phyloP scores from a whole-genome alignment of 1,139 yeast genomes.

The Diutina pseudorugosa region DNA sequence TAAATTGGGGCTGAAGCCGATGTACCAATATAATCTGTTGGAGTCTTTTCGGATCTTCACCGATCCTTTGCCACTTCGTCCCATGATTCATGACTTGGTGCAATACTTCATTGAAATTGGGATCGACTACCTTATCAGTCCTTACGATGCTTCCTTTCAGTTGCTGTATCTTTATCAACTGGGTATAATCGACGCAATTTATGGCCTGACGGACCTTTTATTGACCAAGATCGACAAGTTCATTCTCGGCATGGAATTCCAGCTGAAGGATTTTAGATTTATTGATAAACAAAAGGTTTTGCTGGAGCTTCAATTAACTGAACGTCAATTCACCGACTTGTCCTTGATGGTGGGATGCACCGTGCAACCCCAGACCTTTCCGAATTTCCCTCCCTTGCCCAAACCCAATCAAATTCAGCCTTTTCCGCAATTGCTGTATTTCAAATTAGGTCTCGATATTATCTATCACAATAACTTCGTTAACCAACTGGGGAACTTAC shows the following conservation, averaged over 20 bases:
- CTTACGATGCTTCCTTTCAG: slow-evolving; percentile 76
- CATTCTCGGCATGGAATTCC: slow-evolving; percentile 61
- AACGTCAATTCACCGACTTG: slow-evolving; percentile 63
- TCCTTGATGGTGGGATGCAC: slow-evolving; percentile 71
- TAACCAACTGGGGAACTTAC: slow-evolving; percentile 17
- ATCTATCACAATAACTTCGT: slow-evolving; percentile 25
- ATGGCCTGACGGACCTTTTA: slow-evolving; percentile 74
- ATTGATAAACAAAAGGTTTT: slow-evolving; percentile 50
- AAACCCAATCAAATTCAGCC: slow-evolving; percentile 33
- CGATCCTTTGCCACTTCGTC: slow-evolving; percentile 34
- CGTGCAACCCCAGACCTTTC: slow-evolving; percentile 56
- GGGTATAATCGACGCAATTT: slow-evolving; percentile 58
- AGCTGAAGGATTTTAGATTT: slow-evolving; percentile 50
- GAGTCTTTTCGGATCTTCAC: slow-evolving; percentile 35
- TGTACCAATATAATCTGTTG: slow-evolving; percentile 14
- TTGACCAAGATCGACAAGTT: slow-evolving; percentile 57
- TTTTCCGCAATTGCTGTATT: slow-evolving; percentile 30
- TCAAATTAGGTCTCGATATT: slow-evolving; percentile 31
- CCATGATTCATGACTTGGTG: slow-evolving; percentile 45
- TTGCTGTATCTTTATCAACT: slow-evolving; percentile 54
- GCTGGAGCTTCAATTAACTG: slow-evolving; percentile 44
- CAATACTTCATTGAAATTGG: slow-evolving; percentile 42
- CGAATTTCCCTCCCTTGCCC: slow-evolving; percentile 41
- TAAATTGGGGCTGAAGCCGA: slow-evolving; percentile 17
- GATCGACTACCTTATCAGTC: slow-evolving; percentile 66